These are phyloP conservation scores for Wickerhamomyces canadensis DNA, from an alignment of 805 yeast species.

Conservation along the genomic window DNA sequence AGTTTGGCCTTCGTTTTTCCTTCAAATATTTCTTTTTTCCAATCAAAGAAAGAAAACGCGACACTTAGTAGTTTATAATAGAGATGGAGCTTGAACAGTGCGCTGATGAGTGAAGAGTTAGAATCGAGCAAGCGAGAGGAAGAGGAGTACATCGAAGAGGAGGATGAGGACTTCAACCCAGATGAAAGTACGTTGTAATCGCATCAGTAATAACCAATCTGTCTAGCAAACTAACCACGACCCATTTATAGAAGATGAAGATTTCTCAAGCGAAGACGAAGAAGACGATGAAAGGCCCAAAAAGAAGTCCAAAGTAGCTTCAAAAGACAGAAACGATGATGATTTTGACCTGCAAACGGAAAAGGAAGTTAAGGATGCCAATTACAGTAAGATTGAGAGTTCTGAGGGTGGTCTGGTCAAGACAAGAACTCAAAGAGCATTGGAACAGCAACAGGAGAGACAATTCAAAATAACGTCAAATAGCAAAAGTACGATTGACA, in stretches of 20 bases:
- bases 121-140: constrained; percentile 21
- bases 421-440: constrained; percentile 58
- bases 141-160: constrained; percentile 48
- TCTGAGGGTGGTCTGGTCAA: constrained; percentile 57
- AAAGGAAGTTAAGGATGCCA: constrained; percentile 23
- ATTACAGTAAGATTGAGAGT: constrained; percentile 51
- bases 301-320: constrained; percentile 20
- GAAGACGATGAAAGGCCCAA: constrained; percentile 11
- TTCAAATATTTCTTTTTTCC: neutral
- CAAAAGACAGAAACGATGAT: constrained; percentile 27
- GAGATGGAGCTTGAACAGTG: too few relatives aligned
- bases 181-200: constrained; percentile 20
- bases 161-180: constrained; percentile 55
- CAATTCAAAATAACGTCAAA: constrained; percentile 13
- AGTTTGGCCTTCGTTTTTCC: neutral
- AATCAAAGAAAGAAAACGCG: too few relatives aligned
- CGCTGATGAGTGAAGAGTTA: constrained; percentile 1
- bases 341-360: constrained; percentile 30
- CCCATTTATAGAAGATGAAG: constrained; percentile 9
- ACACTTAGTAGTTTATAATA: too few relatives aligned
- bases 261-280: constrained; percentile 19
- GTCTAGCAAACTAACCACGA: constrained; percentile 5
- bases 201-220: neutral
- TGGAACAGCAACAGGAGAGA: constrained; percentile 32
- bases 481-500: constrained; percentile 32